phyloP scores from a whole-genome alignment of 2,329 filamentous ascomycete genomes.

The Clarireedia paspali region DNA sequence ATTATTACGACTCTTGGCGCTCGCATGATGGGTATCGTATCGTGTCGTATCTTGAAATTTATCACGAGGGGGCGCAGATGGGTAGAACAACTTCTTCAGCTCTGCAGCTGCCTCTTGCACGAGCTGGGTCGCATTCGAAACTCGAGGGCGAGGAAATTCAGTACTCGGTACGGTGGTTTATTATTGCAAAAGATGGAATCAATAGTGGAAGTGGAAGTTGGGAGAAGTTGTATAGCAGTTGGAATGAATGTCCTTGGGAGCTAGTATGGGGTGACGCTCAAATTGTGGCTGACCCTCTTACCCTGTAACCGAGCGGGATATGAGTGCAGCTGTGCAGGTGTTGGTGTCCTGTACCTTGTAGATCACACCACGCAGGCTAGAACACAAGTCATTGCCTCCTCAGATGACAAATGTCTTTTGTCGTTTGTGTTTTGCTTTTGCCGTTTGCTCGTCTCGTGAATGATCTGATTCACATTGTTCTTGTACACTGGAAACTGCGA shows the following conservation, averaged over 20 bases:
- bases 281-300: no score
- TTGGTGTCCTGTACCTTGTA: no score
- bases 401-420: no score
- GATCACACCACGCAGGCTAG: no score
- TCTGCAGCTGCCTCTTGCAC: slow-evolving; percentile 3
- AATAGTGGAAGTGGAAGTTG: not conserved
- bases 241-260: not conserved
- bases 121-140: slow-evolving; percentile 8
- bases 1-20: slow-evolving; percentile 28
- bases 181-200: not conserved
- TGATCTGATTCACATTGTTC: no score
- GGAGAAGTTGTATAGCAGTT: not conserved
- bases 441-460: no score
- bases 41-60: slow-evolving; percentile 5
- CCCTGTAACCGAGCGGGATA: no score
- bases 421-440: no score
- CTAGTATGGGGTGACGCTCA: not conserved
- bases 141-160: not conserved
- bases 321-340: no score
- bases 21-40: slow-evolving; percentile 25
- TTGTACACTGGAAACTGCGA: no score
- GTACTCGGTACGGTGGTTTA: not conserved
- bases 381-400: no score
- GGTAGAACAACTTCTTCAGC: slow-evolving; percentile 2
- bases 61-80: not conserved